A percentile compares a stretch with the other conserved stretches of the same genome.
Evolutionary conservation across 106 monocot species (phyloP).

Genomic region (Dendrobium officinale): DNA sequence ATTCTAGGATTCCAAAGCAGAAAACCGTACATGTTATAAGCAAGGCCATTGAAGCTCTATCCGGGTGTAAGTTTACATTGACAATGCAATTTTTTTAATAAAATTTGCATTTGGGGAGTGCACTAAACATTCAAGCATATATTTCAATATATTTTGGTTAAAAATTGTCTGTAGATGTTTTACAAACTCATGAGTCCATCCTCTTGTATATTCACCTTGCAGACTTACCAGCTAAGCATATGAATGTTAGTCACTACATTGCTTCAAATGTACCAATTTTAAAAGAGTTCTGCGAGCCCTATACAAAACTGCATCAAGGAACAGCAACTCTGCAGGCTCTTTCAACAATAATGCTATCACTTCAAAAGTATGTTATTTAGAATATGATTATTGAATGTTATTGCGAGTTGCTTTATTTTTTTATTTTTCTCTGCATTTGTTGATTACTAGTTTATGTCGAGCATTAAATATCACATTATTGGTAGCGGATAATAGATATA

Average conservation of each 20-base stretch:
- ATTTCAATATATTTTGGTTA: not conserved
- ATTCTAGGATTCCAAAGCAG: slow-evolving; percentile 63
- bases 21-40: slow-evolving; percentile 69
- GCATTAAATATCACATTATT: not conserved
- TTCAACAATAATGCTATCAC: slow-evolving; percentile 59
- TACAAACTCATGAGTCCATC: not conserved
- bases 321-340: slow-evolving; percentile 57
- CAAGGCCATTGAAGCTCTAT: slow-evolving; percentile 69
- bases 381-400: not conserved
- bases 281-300: slow-evolving; percentile 62
- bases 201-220: slow-evolving; percentile 10
- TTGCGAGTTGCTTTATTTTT: not conserved
- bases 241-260: slow-evolving; percentile 79
- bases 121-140: too few relatives aligned
- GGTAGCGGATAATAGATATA: not conserved
- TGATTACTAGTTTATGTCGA: not conserved
- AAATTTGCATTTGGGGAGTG: not conserved
- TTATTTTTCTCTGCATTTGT: not conserved
- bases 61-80: slow-evolving; percentile 68
- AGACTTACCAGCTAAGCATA: slow-evolving; percentile 65
- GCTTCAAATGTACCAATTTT: slow-evolving; percentile 76
- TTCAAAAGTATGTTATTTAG: slow-evolving; percentile 55
- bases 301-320: slow-evolving; percentile 38
- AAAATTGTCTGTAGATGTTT: not conserved
- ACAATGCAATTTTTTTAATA: not conserved